Conservation (phyloP, 2,329 filamentous ascomycete species). For the Fusarium continuum region DNA sequence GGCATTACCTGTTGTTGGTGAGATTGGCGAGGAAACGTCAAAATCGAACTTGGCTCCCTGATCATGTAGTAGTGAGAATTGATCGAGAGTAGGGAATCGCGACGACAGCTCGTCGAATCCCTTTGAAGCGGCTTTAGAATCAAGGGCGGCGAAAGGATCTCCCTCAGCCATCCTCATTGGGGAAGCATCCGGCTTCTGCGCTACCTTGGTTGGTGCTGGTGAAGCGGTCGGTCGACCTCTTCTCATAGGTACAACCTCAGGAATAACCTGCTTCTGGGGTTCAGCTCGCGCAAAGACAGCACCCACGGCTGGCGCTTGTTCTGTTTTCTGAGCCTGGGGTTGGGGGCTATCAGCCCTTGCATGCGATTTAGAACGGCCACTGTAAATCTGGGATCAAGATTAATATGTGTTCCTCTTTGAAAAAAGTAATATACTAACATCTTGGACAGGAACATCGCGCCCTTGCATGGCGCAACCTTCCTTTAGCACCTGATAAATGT, state of each 20-base stretch:
- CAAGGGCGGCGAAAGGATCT: constrained; percentile 92
- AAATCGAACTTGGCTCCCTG: constrained; percentile 87
- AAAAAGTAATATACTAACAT: constrained; percentile 68
- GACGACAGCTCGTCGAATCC: constrained; percentile 82
- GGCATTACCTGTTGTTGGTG: constrained; percentile 61
- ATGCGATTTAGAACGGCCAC: constrained; percentile 71
- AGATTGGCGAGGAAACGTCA: constrained; percentile 62
- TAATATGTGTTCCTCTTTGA: not conserved
- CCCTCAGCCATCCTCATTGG: constrained; percentile 69
- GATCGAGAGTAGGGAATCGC: constrained; percentile 89
- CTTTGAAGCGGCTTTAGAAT: constrained; percentile 64
- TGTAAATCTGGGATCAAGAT: constrained; percentile 70
- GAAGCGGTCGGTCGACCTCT: constrained; percentile 72
- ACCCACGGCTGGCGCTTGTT: constrained; percentile 73
- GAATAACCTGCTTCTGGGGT: constrained; percentile 76
- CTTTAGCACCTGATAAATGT: constrained; percentile 90
- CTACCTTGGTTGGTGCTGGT: constrained; percentile 46
- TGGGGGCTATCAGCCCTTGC: constrained; percentile 62
- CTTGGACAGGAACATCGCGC: constrained; percentile 84
- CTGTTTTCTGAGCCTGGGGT: constrained; percentile 59
- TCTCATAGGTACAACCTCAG: constrained; percentile 93
- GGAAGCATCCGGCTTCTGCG: constrained; percentile 67
- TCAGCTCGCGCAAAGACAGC: constrained; percentile 82
- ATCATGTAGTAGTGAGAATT: constrained; percentile 91
- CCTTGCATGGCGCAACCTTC: constrained; percentile 92